Evolutionary conservation across 2,329 filamentous ascomycete species (phyloP), one percentile per base, ranked within the genome.

Genomic region (Fusarium buharicum): DNA sequence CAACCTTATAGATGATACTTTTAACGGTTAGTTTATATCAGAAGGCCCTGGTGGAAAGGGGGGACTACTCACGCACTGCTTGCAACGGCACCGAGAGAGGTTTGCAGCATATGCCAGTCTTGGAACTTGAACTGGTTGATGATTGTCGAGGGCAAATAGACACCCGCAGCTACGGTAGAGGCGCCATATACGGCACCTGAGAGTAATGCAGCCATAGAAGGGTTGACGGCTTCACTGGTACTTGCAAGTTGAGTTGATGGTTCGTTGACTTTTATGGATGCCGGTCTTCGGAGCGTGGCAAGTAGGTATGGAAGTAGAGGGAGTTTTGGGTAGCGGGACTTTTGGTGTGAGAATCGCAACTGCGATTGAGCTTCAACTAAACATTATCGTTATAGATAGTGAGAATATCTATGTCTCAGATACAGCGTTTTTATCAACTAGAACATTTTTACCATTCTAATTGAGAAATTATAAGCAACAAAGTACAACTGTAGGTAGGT

Each of bases 31-130:
- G 40, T 13, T 24, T 4, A 6, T 17, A 0, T 17, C 17, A 1
- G 6, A 10, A 1, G 1, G 34, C 3, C 2, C 33, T 30, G 22
- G 9, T 14, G 11, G 14, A 11, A 28, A 1, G 22, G 16, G 16
- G 11, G 17, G 7, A 24, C n/a, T 38, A 76, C 85, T 72, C 79
- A 88, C 84, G 84, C 82, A 74, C 85, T 89, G 64, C 79, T 81
- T 22, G 84, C 86, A 10, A 85, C 85, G 4, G 87, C 88, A 2
- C 84, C 80, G 4, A 90, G 74, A 67, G 90, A 90, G 10, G 81
- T 80, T 73, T 89, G 82, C 27, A 88, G 71, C 87, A 90, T 90
- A 70, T 87, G 86, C 74, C 84, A 89, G 69, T 88, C 82, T 43
- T 81, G 74, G 40, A 89, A 76, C 20, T 77, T 79, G 75, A 90